Evolutionary conservation across 345 rosid genomes (phyloP), one percentile per base, ranked within the genome.

Genomic region (Turritis glabra): DNA sequence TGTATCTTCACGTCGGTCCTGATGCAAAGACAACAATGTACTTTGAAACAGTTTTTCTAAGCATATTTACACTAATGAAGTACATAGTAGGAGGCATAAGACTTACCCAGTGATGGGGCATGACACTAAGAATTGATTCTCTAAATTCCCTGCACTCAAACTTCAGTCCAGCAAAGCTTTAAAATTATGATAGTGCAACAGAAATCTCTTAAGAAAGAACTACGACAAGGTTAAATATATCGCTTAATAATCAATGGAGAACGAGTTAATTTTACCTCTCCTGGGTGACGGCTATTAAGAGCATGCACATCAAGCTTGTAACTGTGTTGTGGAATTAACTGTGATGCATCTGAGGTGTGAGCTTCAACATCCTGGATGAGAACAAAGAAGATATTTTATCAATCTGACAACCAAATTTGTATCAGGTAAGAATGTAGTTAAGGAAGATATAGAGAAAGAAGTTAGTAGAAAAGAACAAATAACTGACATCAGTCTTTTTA

Each of bases 1-100:
- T 58, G 98, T 89, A 84, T 96, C 99, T 81, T 96, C 99, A 82
- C 98, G 90, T 85, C 97, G 87, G 81, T 85, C 99, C 99, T 96
- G 82, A 83, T 74, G 75, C 68, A 84, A 21, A 75, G 77, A 77
- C 56, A 77, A 71, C 30, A 58, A 30, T 23, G n/a, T 67, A 53
- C 52, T 11, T 32, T 37, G 58, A 73, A 79, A 63, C 57, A 70
- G 13, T 56, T 46, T 63, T 21, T 4, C 21, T 30, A 17, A 33
- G 64, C 26, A 32, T 58, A 50, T 41, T 41, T 72, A 54, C n/a
- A 50, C 43, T n/a, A 32, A 44, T 22, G 37, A 69, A 71, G 63
- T 44, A 75, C 11, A 21, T 38, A 48, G n/a, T 44, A 27, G 7
- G 61, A 55, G 50, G 62, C 46, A 59, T 55, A 22, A 38, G n/a